Base-by-base conservation (phyloP, 2,329 filamentous ascomycete species). In the Ophioceras dolichostomum region DNA sequence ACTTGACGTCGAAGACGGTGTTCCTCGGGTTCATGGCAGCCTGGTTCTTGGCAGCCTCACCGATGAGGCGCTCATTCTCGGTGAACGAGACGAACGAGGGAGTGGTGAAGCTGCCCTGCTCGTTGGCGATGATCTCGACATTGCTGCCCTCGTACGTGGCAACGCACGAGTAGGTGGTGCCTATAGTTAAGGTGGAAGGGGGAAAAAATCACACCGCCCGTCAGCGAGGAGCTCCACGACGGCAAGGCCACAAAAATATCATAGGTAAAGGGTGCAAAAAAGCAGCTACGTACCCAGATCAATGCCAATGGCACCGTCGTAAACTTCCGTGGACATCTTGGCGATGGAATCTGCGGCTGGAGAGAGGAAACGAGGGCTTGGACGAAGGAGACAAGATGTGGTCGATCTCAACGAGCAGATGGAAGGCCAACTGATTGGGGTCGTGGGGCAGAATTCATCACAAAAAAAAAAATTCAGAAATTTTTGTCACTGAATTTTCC, bases 51-150 rank as follows among this genome's bases (percentile, higher is more conserved):
- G 91, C 91, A 44, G 91, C 89, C 77, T 96, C 91, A 74, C 91
- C 91, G 60, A 96, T 96, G 70, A 98, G 73, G 67, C 91, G 88
- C 77, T 98, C 91, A 73, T 94, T 86, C 57, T 89, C 81, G 62
- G 87, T 95, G 79, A 98, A 98, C 55, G 86, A 94, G 61, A 98
- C 91, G 75, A 95, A 98, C 41, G 91, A 96, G 51, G 91, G 91
- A 47, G 91, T 96, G 60, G 91, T 96, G 72, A 94, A 94, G 70
- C 79, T 88, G 76, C 89, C 89, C 80, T 96, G 89, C 78, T 96
- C 89, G 72, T 96, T 96, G 82, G 89, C 89, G 66, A 96, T 95
- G 76, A 98, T 98, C 68, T 98, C 91, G 65, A 96, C 89, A 80
- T 94, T 95, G 75, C 77, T 89, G 65, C 91, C 91, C 72, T 96